Evolutionary conservation across 805 yeast genomes (phyloP), one percentile per base, ranked within the genome.

Genomic region (Saturnispora gosingensis): DNA sequence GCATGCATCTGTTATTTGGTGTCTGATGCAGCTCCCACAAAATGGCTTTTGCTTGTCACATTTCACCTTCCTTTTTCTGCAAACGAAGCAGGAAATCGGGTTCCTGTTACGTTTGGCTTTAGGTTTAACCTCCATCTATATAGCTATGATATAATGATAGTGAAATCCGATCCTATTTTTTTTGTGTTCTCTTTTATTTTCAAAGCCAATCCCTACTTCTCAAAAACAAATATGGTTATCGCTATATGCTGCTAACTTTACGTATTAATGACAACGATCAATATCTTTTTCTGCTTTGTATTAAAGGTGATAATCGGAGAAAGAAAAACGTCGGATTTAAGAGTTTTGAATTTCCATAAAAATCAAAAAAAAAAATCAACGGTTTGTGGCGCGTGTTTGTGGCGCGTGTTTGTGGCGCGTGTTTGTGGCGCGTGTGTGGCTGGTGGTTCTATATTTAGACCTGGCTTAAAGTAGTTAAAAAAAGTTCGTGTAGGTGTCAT

Each of bases 61-160:
- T 53, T 74, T 75, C 36, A 74, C 74, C 57, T 76, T 76, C 43
- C 76, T 64, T 58, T 66, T 70, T 18, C 77, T 67, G 53, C 81
- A 76, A 39, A 70, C 70, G 25, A 70, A 71, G 56, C 81, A 76
- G 0, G 76, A 74, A 8, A 77, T 56, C 0, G 75, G 68, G 53
- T 71, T 66, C 46, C 80, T 67, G 43, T 72, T 69, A 48, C 78
- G 64, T 54, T 66, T 71, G 18, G 62, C 55, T 43, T 58, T 60
- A 18, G 24, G 22, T 5, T 38, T 30, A 30, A 11, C 6, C 34
- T 30, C 34, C 34, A 30, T 30, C 5, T 30, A 9, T 6, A 10
- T 30, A 7, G 5, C 34, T 30, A 11, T 30, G 13, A 30, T 30
- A 10, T 30, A 30, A 10, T 30, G 5, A 8, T 11, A 6, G 2